phyloP scores from a whole-genome alignment of 2,329 filamentous ascomycete species.

The Ophiostoma montium region DNA sequence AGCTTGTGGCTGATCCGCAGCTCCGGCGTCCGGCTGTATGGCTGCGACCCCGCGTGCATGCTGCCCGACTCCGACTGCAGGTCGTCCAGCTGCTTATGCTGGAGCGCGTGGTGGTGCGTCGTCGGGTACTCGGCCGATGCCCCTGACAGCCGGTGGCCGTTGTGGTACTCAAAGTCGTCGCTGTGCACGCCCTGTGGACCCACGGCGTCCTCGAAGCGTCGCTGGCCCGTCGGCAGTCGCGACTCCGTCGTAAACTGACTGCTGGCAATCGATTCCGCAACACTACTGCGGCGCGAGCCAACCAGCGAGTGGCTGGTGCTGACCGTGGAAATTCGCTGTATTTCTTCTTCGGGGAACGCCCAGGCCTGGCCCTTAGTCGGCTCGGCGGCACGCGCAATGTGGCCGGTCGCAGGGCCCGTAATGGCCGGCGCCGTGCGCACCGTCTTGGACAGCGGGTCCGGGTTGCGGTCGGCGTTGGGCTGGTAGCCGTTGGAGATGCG shows the following conservation, averaged over 20 bases:
- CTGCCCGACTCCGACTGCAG: conserved; percentile 46
- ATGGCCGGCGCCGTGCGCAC: conserved; percentile 61
- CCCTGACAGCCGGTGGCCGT: conserved; percentile 30
- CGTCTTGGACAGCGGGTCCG: conserved; percentile 34
- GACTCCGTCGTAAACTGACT: conserved; percentile 68
- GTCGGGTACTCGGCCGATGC: conserved; percentile 41
- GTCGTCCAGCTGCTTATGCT: conserved; percentile 57
- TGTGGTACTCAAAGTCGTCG: conserved; percentile 26
- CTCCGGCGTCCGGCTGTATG: conserved; percentile 72
- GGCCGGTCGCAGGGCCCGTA: conserved; percentile 52
- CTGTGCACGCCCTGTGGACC: conserved; percentile 60
- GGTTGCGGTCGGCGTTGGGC: conserved; percentile 43
- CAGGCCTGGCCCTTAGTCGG: conserved; percentile 73
- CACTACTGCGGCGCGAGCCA: conserved; percentile 59
- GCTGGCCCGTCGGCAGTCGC: conserved; percentile 55
- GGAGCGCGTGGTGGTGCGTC: conserved; percentile 61
- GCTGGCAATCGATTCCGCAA: conserved; percentile 64
- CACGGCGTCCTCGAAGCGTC: conserved; percentile 55
- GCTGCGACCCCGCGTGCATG: conserved; percentile 43
- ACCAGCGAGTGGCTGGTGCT: conserved; percentile 33
- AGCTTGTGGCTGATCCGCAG: conserved; percentile 74
- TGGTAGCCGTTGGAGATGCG: conserved; percentile 53
- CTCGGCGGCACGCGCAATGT: conserved; percentile 56
- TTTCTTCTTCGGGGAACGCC: conserved; percentile 66
- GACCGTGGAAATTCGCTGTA: conserved; percentile 35